Base-by-base conservation (phyloP, 208 protist species). In the Trypanosoma rangeli region DNA sequence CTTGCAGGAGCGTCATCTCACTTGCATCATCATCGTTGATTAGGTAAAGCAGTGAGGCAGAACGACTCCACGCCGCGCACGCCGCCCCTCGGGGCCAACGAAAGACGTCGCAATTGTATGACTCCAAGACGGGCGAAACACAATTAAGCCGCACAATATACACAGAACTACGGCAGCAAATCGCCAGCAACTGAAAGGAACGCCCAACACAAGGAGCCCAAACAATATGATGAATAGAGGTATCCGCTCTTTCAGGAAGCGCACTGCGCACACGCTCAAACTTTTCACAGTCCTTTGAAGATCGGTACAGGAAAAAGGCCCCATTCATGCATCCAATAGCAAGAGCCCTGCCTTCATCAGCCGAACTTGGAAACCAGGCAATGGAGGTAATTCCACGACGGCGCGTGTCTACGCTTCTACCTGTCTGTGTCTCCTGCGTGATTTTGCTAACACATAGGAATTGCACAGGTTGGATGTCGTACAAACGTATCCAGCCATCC, bases 401-500 rank as follows among this genome's bases (percentile, higher is more conserved):
- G 31, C 78, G 71, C 55, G 72, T 50, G 26, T 50, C 50, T 48
- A 76, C 15, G 37, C 44, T 37, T 54, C 66, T 66, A 44, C 44
- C 26, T 7, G 60, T 35, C 5, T 86, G 74, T 15, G 70, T 68
- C 68, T 94, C 89, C 1, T 84, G 85, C 3, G 77, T 84, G 37
- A 92, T 83, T 49, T 80, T 88, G 59, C 82, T 87, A 29, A 92
- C 79, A 54, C 78, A 85, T 28, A 77, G 73, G 57, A 87, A 86
- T 70, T 94, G 81, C 76, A 81, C 63, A 53, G 76, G 82, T 61
- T 93, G 84, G 13, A 94, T 83, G 55, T 96, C 89, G 78, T 96
- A 96, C 29, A 96, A 68, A 37, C 92, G 84, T 66, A 96, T 86
- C 35, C 74, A 88, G 39, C 92, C 92, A 62, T 96, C 92, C 22